Base-by-base conservation (phyloP, 352 stramenopile species). In the Phytopythium sindhum region DNA sequence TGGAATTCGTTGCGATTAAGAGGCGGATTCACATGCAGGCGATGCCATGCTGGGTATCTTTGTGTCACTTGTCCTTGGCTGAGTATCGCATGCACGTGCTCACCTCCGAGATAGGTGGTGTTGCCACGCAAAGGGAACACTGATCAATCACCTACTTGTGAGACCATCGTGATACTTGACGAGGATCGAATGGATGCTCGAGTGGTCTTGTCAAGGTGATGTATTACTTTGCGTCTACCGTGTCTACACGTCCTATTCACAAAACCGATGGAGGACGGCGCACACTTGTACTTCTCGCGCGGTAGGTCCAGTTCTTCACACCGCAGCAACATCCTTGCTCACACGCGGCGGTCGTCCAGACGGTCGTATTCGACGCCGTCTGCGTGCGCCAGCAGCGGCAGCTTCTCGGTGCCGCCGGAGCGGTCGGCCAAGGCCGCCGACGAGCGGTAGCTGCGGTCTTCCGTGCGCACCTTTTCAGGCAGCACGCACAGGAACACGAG, bases 401-500 rank as follows among this genome's bases (percentile, higher is more conserved):
- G 71, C 26, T 76, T 75, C 61, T 90, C 81, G 1, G 70, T 67
- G 19, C 59, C 69, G 1, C 59, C 56, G n/a, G 68, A 55, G 10
- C 55, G 10, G 50, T 24, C 42, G 60, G 2, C 33, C 21, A 41
- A 59, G 65, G 45, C 69, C 54, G 33, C 5, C 26, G 50, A 23
- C 50, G 50, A 35, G 26, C 26, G 26, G 26, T 31, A 41, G 23
- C 19, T 26, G 33, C n/a, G 31, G 23, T 23, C 35, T 33, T 74
- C 66, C 0, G 50, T 70, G 60, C 77, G 63, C 10, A 87, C 79
- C 54, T 90, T 90, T 35, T 89, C 73, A 33, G 85, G 85, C 31
- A 93, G 66, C 57, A 92, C 73, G 31, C 72, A 83, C 2, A 94
- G 69, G 58, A 92, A 94, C 10, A 65, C 70, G 23, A 94, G 74